Evolutionary conservation across 768 basidiomycete species (phyloP).

Genomic region (Sporobolomyces roseus): DNA sequence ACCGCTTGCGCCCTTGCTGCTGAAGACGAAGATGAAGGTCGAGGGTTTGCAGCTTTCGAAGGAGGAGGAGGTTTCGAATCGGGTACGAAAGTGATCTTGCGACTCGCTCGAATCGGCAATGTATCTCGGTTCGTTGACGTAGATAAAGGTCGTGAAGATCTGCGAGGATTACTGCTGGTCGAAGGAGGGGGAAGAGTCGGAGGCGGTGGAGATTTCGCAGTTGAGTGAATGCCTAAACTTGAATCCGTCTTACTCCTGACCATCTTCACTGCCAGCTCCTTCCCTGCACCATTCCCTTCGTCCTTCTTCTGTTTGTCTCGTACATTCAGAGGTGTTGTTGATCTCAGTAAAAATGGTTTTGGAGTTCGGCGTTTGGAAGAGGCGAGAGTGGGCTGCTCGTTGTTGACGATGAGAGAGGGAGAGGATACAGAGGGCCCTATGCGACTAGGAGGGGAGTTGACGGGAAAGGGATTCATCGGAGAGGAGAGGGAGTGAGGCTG

Average conservation of each 20-base stretch:
- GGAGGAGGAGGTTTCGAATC: neutral
- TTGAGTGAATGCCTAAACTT: neutral
- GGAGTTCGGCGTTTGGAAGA: neutral
- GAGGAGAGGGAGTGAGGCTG: neutral
- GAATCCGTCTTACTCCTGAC: conserved; percentile 7
- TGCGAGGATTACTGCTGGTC: neutral
- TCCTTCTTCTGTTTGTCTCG: neutral
- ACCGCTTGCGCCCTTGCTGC: neutral
- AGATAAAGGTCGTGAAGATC: neutral
- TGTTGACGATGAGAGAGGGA: neutral
- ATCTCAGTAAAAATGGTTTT: neutral
- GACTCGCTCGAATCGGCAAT: conserved; percentile 8
- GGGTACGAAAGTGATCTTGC: conserved; percentile 11
- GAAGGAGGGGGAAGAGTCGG: neutral
- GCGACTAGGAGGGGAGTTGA: neutral
- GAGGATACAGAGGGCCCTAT: conserved; percentile 1
- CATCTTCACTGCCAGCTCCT: neutral
- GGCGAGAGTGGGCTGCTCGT: neutral
- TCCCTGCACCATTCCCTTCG: neutral
- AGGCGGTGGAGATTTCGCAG: neutral
- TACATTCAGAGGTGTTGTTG: conserved; percentile 2
- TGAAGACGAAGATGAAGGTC: neutral
- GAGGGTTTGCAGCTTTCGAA: neutral
- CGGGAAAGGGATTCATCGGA: neutral
- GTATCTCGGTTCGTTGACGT: neutral